Conservation (phyloP, 495 filamentous ascomycete genomes). For the Podospora fimiseda region DNA sequence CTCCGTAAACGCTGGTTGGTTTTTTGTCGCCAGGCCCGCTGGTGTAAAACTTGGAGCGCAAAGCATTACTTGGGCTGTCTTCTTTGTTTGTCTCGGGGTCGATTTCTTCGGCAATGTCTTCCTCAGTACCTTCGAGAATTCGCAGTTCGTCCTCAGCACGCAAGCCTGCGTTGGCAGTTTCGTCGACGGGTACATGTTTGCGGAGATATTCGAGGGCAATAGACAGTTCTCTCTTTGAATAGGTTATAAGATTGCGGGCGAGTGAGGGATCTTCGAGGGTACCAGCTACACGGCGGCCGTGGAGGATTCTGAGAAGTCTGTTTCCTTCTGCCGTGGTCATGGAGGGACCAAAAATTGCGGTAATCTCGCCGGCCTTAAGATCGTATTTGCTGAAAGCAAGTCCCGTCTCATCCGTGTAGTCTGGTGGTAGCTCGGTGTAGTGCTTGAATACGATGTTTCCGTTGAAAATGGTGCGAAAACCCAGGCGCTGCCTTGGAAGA, state of each 20-base stretch:
- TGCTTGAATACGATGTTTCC: slow-evolving; percentile 26
- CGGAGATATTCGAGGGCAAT: slow-evolving; percentile 65
- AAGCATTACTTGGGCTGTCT: slow-evolving; percentile 34
- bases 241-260: slow-evolving; percentile 25
- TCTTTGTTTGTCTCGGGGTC: slow-evolving; percentile 34
- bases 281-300: slow-evolving; percentile 67
- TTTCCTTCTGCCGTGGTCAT: slow-evolving; percentile 52
- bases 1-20: slow-evolving; percentile 35
- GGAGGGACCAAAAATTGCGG: slow-evolving; percentile 54
- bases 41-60: slow-evolving; percentile 18
- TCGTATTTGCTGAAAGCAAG: slow-evolving; percentile 40
- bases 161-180: slow-evolving; percentile 53
- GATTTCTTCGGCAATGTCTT: slow-evolving; percentile 26
- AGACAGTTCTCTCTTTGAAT: slow-evolving; percentile 27
- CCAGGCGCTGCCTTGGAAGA: slow-evolving; percentile 14
- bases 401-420: slow-evolving; percentile 41
- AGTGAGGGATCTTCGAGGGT: slow-evolving; percentile 56
- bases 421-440: slow-evolving; percentile 41
- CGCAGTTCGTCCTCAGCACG: slow-evolving; percentile 52
- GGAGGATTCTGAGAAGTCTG: slow-evolving; percentile 58
- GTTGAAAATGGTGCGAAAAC: slow-evolving; percentile 21
- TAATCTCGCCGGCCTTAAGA: slow-evolving; percentile 50
- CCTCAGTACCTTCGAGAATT: slow-evolving; percentile 47
- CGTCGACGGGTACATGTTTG: slow-evolving; percentile 62
- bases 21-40: slow-evolving; percentile 9